Base-by-base conservation (phyloP, 2,329 filamentous ascomycete genomes). In the Cladophialophora carrionii region DNA sequence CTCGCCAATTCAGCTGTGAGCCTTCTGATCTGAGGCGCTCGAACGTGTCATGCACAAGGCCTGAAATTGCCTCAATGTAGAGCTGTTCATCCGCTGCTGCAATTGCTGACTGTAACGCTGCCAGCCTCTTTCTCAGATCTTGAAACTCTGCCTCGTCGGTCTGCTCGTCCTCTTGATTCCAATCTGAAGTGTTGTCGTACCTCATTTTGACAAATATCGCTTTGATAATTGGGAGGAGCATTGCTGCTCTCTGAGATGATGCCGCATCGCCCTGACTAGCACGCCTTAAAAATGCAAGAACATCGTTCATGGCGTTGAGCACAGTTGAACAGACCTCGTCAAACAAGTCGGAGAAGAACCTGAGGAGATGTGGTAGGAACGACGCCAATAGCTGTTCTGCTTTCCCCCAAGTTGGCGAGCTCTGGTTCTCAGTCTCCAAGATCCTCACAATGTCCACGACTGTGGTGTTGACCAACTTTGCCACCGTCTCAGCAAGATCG, bases 141-240 rank as follows among this genome's bases (percentile, higher is more conserved):
- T 96, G 91, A 72, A 99, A 99, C 76, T 99, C 95, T 29, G 94
- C 95, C 78, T 99, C 95, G 72, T 98, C 95, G 1, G 92, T 96
- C 76, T 96, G 90, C 72, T 96, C 93, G 72, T 96, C 92, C 74
- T 97, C 93, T 64, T 93, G 88, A 43, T 93, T 94, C 94, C 94
- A 98, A 22, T 86, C 89, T 1, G 91, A 90, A 5, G 94, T 97
- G 75, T 97, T 94, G 73, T 99, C 95, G 74, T 96, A 98, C 74
- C 94, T 89, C 92, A 98, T 97, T 80, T 99, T 99, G 62, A 87
- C 84, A 65, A 99, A 90, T 72, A 98, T 94, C 61, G 92, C 92
- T 76, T 96, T 91, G 64, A 99, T 81, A 59, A 98, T 92, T 4
- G 92, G 90, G 29, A 90, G 87, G 12, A 99, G 83, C 85, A 96